Evolutionary conservation across 1,284 basidiomycete species (phyloP).

Genomic region (Ceratobasidium sp.): DNA sequence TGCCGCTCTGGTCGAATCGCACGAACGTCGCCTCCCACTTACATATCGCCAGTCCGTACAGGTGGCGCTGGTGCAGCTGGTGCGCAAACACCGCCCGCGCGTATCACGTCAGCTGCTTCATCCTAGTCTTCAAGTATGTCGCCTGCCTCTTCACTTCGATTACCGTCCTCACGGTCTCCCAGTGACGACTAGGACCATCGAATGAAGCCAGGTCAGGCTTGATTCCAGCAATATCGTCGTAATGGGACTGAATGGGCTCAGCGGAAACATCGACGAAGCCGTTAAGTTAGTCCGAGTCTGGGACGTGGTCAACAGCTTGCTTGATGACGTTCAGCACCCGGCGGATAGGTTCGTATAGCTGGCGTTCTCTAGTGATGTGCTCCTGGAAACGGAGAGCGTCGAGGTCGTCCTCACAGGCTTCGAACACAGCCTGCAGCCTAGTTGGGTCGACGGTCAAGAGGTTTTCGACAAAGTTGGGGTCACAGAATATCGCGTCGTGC

Average conservation of each 20-base stretch:
- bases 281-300: neutral
- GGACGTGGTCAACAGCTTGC: neutral
- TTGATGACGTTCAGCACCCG: constrained; percentile 20
- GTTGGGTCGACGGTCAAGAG: constrained; percentile 8
- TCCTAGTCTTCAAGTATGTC: neutral
- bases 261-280: neutral
- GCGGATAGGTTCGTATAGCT: neutral
- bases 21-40: constrained; percentile 12
- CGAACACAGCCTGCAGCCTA: neutral
- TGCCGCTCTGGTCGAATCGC: constrained; percentile 15
- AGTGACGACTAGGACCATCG: neutral
- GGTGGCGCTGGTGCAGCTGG: constrained; percentile 23
- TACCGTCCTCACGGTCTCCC: constrained; percentile 19
- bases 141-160: constrained; percentile 16
- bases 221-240: neutral
- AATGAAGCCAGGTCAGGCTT: constrained; percentile 25
- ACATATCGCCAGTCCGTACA: constrained; percentile 23
- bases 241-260: neutral
- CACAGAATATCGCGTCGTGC: constrained; percentile 8
- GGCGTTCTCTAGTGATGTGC: neutral
- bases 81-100: constrained; percentile 23
- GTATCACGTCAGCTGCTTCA: constrained; percentile 21
- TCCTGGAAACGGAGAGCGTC: neutral
- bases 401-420: neutral
- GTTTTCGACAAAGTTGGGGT: constrained; percentile 12